Evolutionary conservation across 805 yeast genomes (phyloP).

Genomic region (Metschnikowia henanensis): DNA sequence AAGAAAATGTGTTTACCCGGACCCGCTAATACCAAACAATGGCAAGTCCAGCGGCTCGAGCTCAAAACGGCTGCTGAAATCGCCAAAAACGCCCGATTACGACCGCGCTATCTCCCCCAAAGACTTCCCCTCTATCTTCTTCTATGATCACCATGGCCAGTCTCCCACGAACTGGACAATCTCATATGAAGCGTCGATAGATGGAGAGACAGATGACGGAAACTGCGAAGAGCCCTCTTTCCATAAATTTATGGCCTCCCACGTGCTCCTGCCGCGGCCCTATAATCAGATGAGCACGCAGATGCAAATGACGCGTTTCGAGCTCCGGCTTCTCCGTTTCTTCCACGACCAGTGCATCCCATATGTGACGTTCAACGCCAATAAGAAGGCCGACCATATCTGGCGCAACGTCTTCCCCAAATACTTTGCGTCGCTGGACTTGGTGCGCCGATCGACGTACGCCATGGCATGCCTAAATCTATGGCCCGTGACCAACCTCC

Average conservation of each 20-base stretch:
- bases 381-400: conserved; percentile 20
- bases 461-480: conserved; percentile 27
- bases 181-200: conserved; percentile 5
- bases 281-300: conserved; percentile 21
- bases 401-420: conserved; percentile 31
- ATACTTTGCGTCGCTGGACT: conserved; percentile 23
- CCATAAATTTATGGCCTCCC: neutral
- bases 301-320: conserved; percentile 23
- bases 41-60: neutral
- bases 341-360: conserved; percentile 30
- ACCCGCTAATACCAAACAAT: neutral
- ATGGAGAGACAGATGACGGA: neutral
- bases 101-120: neutral
- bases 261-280: conserved; percentile 5
- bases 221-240: neutral
- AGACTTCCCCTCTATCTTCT: neutral
- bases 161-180: neutral
- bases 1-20: conserved; percentile 26
- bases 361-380: conserved; percentile 26
- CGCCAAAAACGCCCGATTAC: neutral
- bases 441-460: conserved; percentile 27
- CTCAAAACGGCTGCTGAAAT: neutral
- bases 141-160: neutral
- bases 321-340: conserved; percentile 26
- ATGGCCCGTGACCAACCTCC: conserved; percentile 25